phyloP scores from a whole-genome alignment of 495 filamentous ascomycete species.

The Hyaloscypha finlandica region DNA sequence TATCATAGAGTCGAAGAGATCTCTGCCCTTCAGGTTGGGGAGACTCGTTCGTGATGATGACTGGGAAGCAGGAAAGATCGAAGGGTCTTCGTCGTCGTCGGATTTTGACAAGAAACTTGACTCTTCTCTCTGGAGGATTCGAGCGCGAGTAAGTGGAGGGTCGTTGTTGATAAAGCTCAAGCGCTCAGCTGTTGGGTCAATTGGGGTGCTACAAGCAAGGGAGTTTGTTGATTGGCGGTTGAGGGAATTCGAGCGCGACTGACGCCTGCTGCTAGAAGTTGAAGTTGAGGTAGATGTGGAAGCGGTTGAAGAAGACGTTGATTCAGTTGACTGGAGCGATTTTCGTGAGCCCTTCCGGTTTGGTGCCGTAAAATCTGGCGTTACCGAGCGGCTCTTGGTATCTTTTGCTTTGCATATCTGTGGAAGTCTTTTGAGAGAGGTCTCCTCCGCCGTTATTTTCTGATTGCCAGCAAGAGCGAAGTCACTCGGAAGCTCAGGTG shows the following conservation, averaged over 20 bases:
- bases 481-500: conserved; percentile 6
- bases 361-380: background rate
- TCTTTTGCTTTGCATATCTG: background rate
- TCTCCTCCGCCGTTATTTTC: background rate
- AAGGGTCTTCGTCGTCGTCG: conserved; percentile 11
- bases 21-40: conserved; percentile 62
- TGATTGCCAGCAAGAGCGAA: background rate
- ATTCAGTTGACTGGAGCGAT: conserved; percentile 1
- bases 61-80: conserved; percentile 40
- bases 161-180: background rate
- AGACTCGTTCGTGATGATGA: conserved; percentile 42
- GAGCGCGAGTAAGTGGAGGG: background rate
- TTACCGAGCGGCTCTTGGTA: conserved; percentile 1
- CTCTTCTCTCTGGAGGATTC: conserved; percentile 20
- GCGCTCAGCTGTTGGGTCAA: background rate
- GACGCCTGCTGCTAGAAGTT: background rate
- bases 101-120: conserved; percentile 15
- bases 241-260: conserved; percentile 1
- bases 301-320: background rate
- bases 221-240: background rate
- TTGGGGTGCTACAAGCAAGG: background rate
- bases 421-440: background rate
- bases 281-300: background rate
- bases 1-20: conserved; percentile 66
- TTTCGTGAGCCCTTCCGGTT: conserved; percentile 1